Evolutionary conservation across 352 stramenopile species (phyloP), one percentile per base, ranked within the genome.

Genomic region (Phytophthora crassamura): DNA sequence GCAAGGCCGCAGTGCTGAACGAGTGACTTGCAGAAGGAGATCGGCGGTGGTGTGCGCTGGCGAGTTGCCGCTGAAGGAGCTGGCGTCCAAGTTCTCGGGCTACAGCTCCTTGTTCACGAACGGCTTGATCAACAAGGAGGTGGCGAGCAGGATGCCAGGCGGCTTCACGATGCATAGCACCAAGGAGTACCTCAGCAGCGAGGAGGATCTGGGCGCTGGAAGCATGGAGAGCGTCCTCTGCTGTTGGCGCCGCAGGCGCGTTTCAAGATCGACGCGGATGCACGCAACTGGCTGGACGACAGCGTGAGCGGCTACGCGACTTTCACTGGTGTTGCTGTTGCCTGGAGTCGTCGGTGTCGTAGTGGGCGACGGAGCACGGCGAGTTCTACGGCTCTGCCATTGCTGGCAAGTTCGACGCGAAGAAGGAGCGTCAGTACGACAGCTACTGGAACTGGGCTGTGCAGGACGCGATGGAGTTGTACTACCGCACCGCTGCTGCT

Each of bases 1-100:
- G 89, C 38, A 96, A 97, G 64, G 94, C 84, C 36, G 89, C 89
- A 11, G 74, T 94, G 10, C 88, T 95, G 72, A 97, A 97, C 56
- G 89, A 97, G 54, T 43, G 89, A 88, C 15, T 56, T 97, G 6
- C 86, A 92, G 57, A 93, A 93, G 66, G 89, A 97, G 57, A 95
- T 97, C 20, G 88, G 82, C 36, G 74, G 72, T 7, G 77, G 75
- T 53, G 72, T 84, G 83, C 39, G 82, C 79, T n/a, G 87, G 75
- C 11, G 86, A 95, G 54, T 54, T 91, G 16, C 83, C 86, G 15
- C 59, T 97, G 14, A 85, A 85, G 42, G 87, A 95, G 35, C 52
- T 97, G 39, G 76, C 78, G 7, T 70, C 62, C 36, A 90, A 85
- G 57, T 91, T 96, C 51, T 69, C 73, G 2, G 60, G 68, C 11